Percentiles rank a stretch among this genome's conserved stretches.
phyloP scores from a whole-genome alignment of 2,329 filamentous ascomycete species.

The Colletotrichum tamarilloi region DNA sequence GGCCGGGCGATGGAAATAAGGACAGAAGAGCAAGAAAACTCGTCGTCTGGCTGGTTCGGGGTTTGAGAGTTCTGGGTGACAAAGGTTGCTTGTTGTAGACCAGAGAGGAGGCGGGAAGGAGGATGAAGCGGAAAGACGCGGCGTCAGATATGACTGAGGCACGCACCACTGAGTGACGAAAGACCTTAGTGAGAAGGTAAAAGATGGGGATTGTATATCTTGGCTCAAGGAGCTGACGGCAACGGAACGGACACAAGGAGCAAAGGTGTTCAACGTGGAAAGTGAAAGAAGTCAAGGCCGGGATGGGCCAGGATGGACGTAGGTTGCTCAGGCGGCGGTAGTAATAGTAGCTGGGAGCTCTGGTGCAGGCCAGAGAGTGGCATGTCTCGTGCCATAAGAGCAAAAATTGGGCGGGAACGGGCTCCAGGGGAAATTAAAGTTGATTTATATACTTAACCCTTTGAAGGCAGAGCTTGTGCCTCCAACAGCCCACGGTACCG shows the following conservation, averaged over 20 bases:
- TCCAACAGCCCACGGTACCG: slow-evolving; percentile 28
- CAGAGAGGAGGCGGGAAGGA: slow-evolving; percentile 6
- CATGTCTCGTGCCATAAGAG: slow-evolving; percentile 56
- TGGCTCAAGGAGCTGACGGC: slow-evolving; percentile 21
- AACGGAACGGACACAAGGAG: slow-evolving; percentile 13
- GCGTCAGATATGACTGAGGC: slow-evolving; percentile 26
- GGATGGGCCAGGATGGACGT: slow-evolving; percentile 12
- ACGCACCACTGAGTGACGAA: slow-evolving; percentile 16
- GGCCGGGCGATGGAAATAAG: not conserved
- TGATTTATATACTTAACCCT: slow-evolving; percentile 51
- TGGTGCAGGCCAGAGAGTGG: slow-evolving; percentile 51
- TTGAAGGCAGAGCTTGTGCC: slow-evolving; percentile 39
- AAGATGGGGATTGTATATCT: not conserved
- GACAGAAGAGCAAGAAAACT: not conserved
- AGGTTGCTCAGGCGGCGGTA: slow-evolving; percentile 35
- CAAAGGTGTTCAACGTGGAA: slow-evolving; percentile 13
- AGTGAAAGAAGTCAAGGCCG: slow-evolving; percentile 9
- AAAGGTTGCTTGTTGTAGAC: not conserved
- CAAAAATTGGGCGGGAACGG: slow-evolving; percentile 44
- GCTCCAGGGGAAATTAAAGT: slow-evolving; percentile 47
- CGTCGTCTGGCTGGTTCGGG: slow-evolving; percentile 5
- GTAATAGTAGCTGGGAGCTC: slow-evolving; percentile 41
- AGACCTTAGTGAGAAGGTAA: slow-evolving; percentile 17
- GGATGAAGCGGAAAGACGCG: slow-evolving; percentile 4
- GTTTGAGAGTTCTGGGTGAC: not conserved